phyloP scores from a whole-genome alignment of 768 basidiomycete species.

The Phaffia tasmanica region DNA sequence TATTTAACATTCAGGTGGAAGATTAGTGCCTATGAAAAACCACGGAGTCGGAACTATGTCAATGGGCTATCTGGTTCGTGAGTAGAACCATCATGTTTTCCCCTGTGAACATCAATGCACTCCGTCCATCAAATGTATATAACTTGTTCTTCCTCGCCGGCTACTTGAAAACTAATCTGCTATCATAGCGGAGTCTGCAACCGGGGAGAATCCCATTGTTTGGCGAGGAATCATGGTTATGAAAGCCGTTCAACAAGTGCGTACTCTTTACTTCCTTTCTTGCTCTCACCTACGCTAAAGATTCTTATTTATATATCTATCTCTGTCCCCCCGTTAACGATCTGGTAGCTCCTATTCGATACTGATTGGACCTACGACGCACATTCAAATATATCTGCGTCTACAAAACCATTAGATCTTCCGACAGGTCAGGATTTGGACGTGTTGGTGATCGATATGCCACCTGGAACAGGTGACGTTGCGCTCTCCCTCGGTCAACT shows the following conservation, averaged over 20 bases:
- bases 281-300: not conserved
- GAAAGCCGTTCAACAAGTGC: slow-evolving; percentile 79
- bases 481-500: slow-evolving; percentile 82
- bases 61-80: slow-evolving; percentile 77
- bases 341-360: slow-evolving; percentile 62
- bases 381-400: not conserved
- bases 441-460: slow-evolving; percentile 85
- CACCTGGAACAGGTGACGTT: slow-evolving; percentile 94
- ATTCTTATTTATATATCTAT: not conserved
- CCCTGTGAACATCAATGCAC: too few relatives aligned
- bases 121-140: not conserved
- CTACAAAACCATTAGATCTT: slow-evolving; percentile 25
- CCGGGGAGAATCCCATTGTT: slow-evolving; percentile 65
- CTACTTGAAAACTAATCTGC: not conserved
- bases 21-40: slow-evolving; percentile 69
- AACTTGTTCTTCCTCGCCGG: not conserved
- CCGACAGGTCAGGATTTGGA: slow-evolving; percentile 51
- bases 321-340: not conserved
- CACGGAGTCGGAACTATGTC: slow-evolving; percentile 92
- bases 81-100: slow-evolving; percentile 14
- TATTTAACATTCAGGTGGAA: slow-evolving; percentile 47
- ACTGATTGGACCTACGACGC: slow-evolving; percentile 59
- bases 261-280: not conserved
- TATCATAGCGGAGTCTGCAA: slow-evolving; percentile 42
- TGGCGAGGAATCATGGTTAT: slow-evolving; percentile 99